Evolutionary conservation across 345 rosid genomes (phyloP), one percentile per base, ranked within the genome.

Genomic region (Lagerstroemia speciosa): DNA sequence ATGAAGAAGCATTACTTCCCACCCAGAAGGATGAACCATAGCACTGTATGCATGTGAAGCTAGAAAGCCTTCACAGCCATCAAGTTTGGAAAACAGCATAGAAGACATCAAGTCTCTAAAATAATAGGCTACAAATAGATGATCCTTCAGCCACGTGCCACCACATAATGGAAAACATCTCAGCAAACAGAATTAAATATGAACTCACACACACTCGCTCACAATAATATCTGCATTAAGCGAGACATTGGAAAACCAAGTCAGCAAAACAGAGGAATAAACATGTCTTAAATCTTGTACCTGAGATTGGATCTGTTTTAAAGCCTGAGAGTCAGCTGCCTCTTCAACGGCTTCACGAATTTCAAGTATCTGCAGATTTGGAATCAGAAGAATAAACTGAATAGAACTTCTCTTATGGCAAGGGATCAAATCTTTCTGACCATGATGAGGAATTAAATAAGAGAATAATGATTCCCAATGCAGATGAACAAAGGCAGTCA

Each of bases 281-380:
- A n/a, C n/a, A n/a, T n/a, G 14, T 26, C 61, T 55, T 24, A 10
- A 58, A 30, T 58, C 29, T 27, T 8, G 69, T 81, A 93, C 98
- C 90, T 65, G 81, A 66, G 87, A 78, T 16, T 76, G 80, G 48
- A 93, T 86, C 70, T 80, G 82, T 71, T 78, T 82, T 66, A 93
- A 76, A 69, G 81, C 80, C 68, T 73, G 75, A 27, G 92, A 76
- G 74, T 83, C 85, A 29, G 84, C 50, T 38, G 97, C 92, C 73
- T 93, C 97, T 72, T 87, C 85, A 65, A 93, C 92, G 22, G 89
- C 85, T 85, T 91, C 97, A 76, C 98, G 88, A 68, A 93, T 82
- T 74, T 93, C 94, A 96, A 93, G 82, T 72, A 93, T 81, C 98
- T 93, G 84, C 71, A 69, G 63, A 33, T 36, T 62, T 65, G 70